These are phyloP conservation scores for Nitzschia inconspicua DNA, from an alignment of 108 stramenopile species.

Conservation along the genomic window DNA sequence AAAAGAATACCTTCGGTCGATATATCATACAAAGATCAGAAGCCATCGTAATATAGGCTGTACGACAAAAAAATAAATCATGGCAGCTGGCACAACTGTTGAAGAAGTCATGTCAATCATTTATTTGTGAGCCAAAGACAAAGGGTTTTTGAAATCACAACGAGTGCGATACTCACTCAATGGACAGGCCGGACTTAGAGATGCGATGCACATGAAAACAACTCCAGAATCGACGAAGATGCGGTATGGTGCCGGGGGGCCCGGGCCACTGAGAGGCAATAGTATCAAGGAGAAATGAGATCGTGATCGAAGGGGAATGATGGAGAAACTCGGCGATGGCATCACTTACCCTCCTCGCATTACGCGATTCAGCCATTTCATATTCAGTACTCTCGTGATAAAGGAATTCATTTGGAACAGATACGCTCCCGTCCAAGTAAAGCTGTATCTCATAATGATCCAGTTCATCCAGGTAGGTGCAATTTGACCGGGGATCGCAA, in stretches of 20 bases:
- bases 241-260: slow-evolving; percentile 76
- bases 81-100: slow-evolving; percentile 60
- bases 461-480: slow-evolving; percentile 76
- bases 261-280: slow-evolving; percentile 42
- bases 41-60: slow-evolving; percentile 67
- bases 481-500: slow-evolving; percentile 16
- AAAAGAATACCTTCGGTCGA: too few relatives aligned
- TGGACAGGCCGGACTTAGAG: slow-evolving; percentile 70
- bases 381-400: slow-evolving; percentile 27
- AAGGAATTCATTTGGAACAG: slow-evolving; percentile 79
- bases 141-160: too few relatives aligned
- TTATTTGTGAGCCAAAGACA: too few relatives aligned
- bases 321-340: background rate
- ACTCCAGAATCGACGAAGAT: slow-evolving; percentile 84
- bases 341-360: slow-evolving; percentile 24
- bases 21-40: slow-evolving; percentile 80
- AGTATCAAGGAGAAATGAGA: background rate
- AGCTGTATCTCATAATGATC: slow-evolving; percentile 69
- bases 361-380: slow-evolving; percentile 42
- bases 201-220: slow-evolving; percentile 66
- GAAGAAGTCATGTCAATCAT: too few relatives aligned
- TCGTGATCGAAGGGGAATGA: background rate
- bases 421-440: slow-evolving; percentile 64
- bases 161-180: too few relatives aligned
- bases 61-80: slow-evolving; percentile 64